Percentiles rank a stretch among this genome's conserved stretches.
phyloP scores from a whole-genome alignment of 805 yeast species.

The Zygosaccharomyces siamensis region DNA sequence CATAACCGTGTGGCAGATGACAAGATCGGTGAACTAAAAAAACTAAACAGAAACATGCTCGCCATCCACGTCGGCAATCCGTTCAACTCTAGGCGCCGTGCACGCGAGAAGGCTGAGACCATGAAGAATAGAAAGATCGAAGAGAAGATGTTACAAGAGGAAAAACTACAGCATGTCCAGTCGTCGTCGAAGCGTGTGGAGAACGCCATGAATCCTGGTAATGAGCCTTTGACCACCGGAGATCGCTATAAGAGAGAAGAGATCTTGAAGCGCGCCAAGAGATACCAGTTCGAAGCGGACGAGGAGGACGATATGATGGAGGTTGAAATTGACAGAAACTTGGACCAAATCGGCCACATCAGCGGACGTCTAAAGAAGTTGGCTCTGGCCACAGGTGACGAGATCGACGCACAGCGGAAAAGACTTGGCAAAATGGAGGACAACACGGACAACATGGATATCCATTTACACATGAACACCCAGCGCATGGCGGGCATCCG shows the following conservation, averaged over 20 bases:
- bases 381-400: slow-evolving; percentile 70
- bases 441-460: slow-evolving; percentile 78
- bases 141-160: slow-evolving; percentile 59
- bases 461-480: slow-evolving; percentile 73
- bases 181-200: slow-evolving; percentile 66
- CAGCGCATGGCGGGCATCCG: slow-evolving; percentile 56
- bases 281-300: slow-evolving; percentile 83
- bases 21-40: slow-evolving; percentile 71
- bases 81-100: slow-evolving; percentile 74
- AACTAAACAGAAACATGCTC: slow-evolving; percentile 75
- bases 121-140: slow-evolving; percentile 56
- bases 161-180: slow-evolving; percentile 53
- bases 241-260: slow-evolving; percentile 38
- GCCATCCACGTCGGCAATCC: slow-evolving; percentile 82
- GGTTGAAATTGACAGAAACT: slow-evolving; percentile 74
- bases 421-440: slow-evolving; percentile 75
- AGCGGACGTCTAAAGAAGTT: slow-evolving; percentile 66
- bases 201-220: slow-evolving; percentile 50
- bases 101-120: slow-evolving; percentile 66
- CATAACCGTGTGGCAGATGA: slow-evolving; percentile 80
- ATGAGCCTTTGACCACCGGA: slow-evolving; percentile 33
- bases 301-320: slow-evolving; percentile 92
- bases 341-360: slow-evolving; percentile 68
- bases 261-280: slow-evolving; percentile 47
- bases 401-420: slow-evolving; percentile 70